Percentiles rank a stretch among this genome's conserved stretches.
Conservation (phyloP, 2,329 filamentous ascomycete genomes). For the Microcyclospora tardicrescens region DNA sequence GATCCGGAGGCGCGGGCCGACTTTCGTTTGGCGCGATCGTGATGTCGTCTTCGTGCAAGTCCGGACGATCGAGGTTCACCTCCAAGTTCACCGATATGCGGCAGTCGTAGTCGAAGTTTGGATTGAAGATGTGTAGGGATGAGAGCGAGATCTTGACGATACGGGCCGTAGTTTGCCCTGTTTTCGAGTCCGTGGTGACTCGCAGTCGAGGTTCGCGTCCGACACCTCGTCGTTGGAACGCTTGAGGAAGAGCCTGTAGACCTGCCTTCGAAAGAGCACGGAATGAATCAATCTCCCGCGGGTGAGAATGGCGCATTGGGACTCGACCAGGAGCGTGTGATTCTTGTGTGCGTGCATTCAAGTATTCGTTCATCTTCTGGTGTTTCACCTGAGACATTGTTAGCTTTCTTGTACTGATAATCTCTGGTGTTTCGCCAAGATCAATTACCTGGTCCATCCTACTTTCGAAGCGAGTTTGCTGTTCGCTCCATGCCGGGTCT, state of each 20-base stretch:
- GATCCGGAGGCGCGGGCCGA: constrained; percentile 22
- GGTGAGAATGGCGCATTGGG: constrained; percentile 66
- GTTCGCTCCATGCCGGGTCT: constrained; percentile 37
- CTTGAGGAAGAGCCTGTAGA: constrained; percentile 44
- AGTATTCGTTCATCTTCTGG: constrained; percentile 65
- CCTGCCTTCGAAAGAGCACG: constrained; percentile 56
- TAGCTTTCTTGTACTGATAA: not conserved
- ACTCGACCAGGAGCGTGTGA: constrained; percentile 34
- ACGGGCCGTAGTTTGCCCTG: constrained; percentile 53
- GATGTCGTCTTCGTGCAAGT: constrained; percentile 45
- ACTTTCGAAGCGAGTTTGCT: constrained; percentile 57
- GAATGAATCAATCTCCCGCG: constrained; percentile 71
- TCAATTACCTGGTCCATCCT: constrained; percentile 69
- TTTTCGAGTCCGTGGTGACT: constrained; percentile 49
- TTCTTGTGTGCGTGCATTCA: constrained; percentile 53
- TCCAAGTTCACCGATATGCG: constrained; percentile 91
- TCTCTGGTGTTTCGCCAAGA: too few relatives aligned
- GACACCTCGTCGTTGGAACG: constrained; percentile 10
- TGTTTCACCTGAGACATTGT: constrained; percentile 40
- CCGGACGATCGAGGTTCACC: constrained; percentile 47
- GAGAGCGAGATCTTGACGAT: constrained; percentile 86
- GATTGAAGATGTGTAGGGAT: constrained; percentile 79
- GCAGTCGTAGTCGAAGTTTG: constrained; percentile 68
- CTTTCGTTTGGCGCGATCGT: constrained; percentile 38
- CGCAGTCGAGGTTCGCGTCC: constrained; percentile 52